phyloP scores from a whole-genome alignment of 345 rosid species.

The Psidium friedrichsthalianum region DNA sequence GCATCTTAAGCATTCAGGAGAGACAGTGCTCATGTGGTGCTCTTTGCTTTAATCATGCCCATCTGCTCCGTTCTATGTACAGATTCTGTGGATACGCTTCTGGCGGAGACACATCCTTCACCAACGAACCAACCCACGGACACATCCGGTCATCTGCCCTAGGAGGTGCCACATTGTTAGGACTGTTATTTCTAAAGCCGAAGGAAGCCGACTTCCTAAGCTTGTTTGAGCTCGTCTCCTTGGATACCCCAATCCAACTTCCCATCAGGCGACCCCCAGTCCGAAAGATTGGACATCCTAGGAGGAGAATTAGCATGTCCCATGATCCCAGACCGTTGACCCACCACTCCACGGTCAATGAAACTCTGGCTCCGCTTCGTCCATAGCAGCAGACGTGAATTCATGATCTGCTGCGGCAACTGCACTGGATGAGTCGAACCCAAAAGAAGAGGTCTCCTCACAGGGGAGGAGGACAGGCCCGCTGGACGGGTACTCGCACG shows the following conservation, averaged over 20 bases:
- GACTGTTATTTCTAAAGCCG: conserved; percentile 40
- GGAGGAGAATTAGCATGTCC: conserved; percentile 33
- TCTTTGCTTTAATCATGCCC: background rate
- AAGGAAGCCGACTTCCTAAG: conserved; percentile 82
- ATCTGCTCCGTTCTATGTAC: conserved; percentile 7
- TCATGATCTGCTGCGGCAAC: conserved; percentile 90
- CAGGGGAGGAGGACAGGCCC: conserved; percentile 39
- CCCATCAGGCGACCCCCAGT: conserved; percentile 80
- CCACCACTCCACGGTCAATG: conserved; percentile 45
- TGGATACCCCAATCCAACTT: conserved; percentile 85
- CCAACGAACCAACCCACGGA: conserved; percentile 92
- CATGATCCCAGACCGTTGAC: background rate
- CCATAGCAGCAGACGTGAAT: conserved; percentile 78
- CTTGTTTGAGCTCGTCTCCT: conserved; percentile 76
- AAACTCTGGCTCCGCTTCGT: conserved; percentile 86
- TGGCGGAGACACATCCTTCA: conserved; percentile 50
- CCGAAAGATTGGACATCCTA: conserved; percentile 47
- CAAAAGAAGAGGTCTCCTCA: conserved; percentile 40
- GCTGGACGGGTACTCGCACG: conserved; percentile 43
- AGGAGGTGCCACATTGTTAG: conserved; percentile 7
- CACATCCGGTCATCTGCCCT: conserved; percentile 62
- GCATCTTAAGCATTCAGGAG: background rate
- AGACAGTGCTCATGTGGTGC: background rate
- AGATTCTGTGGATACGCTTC: conserved; percentile 1
- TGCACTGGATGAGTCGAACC: conserved; percentile 75